phyloP scores from a whole-genome alignment of 805 yeast species.

The Yarrowia phangngaensis region DNA sequence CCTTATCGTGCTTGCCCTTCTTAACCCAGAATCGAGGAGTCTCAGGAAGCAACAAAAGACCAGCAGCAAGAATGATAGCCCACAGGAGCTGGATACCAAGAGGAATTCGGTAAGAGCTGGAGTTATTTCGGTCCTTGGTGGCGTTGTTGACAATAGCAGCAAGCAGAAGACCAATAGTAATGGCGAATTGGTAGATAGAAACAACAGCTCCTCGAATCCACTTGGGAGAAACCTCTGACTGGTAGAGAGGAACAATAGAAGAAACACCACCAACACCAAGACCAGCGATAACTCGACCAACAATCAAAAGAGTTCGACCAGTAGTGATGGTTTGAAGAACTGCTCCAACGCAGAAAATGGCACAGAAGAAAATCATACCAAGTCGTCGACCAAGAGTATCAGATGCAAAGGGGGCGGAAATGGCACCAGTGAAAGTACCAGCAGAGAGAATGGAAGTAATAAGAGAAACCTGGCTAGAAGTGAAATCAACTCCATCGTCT shows the following conservation, averaged over 20 bases:
- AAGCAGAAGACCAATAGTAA: slow-evolving; percentile 60
- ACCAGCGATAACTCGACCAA: slow-evolving; percentile 73
- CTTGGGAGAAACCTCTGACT: slow-evolving; percentile 73
- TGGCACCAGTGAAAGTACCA: slow-evolving; percentile 73
- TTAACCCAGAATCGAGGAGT: slow-evolving; percentile 74
- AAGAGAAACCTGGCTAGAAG: slow-evolving; percentile 61
- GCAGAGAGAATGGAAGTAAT: slow-evolving; percentile 74
- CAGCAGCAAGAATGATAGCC: slow-evolving; percentile 72
- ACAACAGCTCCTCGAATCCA: slow-evolving; percentile 75
- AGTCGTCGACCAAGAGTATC: slow-evolving; percentile 70
- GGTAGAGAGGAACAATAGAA: slow-evolving; percentile 69
- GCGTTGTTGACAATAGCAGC: slow-evolving; percentile 43
- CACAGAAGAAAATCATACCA: slow-evolving; percentile 58
- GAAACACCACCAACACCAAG: slow-evolving; percentile 73
- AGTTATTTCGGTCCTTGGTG: slow-evolving; percentile 30
- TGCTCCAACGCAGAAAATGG: slow-evolving; percentile 68
- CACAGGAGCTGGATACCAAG: slow-evolving; percentile 77
- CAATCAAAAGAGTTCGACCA: slow-evolving; percentile 52
- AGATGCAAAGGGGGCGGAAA: slow-evolving; percentile 56
- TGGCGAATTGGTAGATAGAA: slow-evolving; percentile 69
- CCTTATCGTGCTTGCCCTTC: slow-evolving; percentile 59
- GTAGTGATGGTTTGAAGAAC: slow-evolving; percentile 59
- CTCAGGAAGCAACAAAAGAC: slow-evolving; percentile 73
- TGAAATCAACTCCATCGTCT: slow-evolving; percentile 42
- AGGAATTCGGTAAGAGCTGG: slow-evolving; percentile 52